Percentiles rank a stretch among this genome's conserved stretches.
Evolutionary conservation across 2,329 filamentous ascomycete species (phyloP).

Genomic region (Colletotrichum eremochloae): DNA sequence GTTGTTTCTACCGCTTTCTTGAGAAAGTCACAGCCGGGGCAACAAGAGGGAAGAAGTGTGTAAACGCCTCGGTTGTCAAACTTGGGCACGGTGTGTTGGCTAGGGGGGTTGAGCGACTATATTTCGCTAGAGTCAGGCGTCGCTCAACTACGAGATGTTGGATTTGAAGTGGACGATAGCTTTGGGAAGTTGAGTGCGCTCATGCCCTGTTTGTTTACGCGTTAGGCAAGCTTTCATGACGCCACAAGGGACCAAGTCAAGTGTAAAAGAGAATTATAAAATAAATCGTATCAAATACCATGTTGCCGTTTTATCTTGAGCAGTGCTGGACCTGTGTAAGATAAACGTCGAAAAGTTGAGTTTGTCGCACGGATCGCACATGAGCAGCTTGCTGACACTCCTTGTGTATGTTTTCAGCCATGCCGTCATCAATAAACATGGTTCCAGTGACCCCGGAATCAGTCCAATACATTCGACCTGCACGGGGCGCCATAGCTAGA

Average conservation of each 20-base stretch:
- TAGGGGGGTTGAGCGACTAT: not conserved
- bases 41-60: not conserved
- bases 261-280: not conserved
- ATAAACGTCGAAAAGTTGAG: not conserved
- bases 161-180: not conserved
- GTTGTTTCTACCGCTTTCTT: not conserved
- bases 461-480: not conserved
- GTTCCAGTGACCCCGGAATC: not conserved
- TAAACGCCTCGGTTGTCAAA: no score
- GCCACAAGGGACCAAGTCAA: not conserved
- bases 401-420: not conserved
- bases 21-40: not conserved
- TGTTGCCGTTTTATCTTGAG: not conserved
- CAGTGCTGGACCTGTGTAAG: not conserved
- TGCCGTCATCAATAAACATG: not conserved
- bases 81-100: not conserved
- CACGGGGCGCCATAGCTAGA: not conserved
- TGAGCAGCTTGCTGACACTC: not conserved
- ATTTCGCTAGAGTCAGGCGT: not conserved
- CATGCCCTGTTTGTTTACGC: not conserved
- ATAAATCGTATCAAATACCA: not conserved
- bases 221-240: slow-evolving; percentile 6
- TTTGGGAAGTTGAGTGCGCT: not conserved
- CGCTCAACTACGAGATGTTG: not conserved
- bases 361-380: not conserved